phyloP scores from a whole-genome alignment of 2,329 filamentous ascomycete species.

The Talaromyces albobiverticillius region DNA sequence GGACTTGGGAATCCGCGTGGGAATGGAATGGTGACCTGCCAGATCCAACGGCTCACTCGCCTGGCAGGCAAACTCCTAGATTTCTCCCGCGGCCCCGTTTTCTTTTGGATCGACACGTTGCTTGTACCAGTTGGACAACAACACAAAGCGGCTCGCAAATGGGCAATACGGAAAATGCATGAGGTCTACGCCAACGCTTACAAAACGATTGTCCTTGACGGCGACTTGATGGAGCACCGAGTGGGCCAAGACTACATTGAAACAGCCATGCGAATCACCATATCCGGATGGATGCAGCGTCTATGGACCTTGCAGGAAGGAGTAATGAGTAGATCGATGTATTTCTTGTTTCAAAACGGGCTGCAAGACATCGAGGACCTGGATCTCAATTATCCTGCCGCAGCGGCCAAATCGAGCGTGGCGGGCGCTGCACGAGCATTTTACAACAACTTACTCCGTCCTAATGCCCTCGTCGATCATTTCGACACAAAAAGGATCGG shows the following conservation, averaged over 20 bases:
- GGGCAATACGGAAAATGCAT: too few relatives aligned
- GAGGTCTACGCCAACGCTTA: too few relatives aligned
- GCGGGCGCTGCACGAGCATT: not conserved
- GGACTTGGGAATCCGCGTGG: not conserved
- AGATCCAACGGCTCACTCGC: too few relatives aligned
- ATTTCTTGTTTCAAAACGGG: not conserved
- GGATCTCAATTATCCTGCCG: too few relatives aligned
- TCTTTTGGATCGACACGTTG: too few relatives aligned
- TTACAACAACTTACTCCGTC: not conserved
- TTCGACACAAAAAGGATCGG: not conserved
- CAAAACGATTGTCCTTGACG: too few relatives aligned
- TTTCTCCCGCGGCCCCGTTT: too few relatives aligned
- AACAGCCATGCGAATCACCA: slow-evolving; percentile 1
- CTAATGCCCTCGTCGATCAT: not conserved
- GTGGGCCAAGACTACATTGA: not conserved
- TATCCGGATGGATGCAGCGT: not conserved
- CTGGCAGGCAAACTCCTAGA: too few relatives aligned
- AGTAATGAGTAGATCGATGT: not conserved
- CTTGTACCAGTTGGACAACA: too few relatives aligned
- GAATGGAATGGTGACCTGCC: too few relatives aligned
- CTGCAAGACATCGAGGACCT: not conserved
- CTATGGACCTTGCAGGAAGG: not conserved
- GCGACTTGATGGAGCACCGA: too few relatives aligned
- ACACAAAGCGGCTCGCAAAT: too few relatives aligned
- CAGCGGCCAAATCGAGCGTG: not conserved